A percentile compares a stretch with the other conserved stretches of the same genome.
Evolutionary conservation across 306 rosid genomes (phyloP).

Genomic region (Ormosia emarginata): DNA sequence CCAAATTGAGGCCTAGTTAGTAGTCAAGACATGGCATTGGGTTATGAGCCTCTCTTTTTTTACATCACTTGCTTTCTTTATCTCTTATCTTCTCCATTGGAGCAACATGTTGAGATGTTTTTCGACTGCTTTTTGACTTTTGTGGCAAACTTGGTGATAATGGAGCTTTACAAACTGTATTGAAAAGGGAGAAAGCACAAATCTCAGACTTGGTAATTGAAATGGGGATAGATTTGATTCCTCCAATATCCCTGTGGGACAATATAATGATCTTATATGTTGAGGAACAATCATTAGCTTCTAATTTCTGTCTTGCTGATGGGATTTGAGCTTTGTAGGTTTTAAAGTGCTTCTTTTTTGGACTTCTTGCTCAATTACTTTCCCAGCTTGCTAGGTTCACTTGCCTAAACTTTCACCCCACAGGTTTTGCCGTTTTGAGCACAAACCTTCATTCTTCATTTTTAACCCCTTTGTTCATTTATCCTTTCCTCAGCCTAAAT

Average conservation of each 20-base stretch:
- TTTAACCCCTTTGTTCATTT: not conserved
- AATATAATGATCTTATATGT: constrained; percentile 37
- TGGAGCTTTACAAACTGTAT: constrained; percentile 47
- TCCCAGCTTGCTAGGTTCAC: constrained; percentile 4
- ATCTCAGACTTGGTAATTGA: constrained; percentile 46
- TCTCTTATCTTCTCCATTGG: constrained; percentile 39
- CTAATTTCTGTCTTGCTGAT: constrained; percentile 25
- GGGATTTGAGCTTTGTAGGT: constrained; percentile 31
- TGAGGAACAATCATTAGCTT: constrained; percentile 45
- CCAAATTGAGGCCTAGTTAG: constrained; percentile 29
- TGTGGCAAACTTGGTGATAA: constrained; percentile 57
- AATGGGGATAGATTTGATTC: constrained; percentile 45
- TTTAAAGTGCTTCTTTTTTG: constrained; percentile 29
- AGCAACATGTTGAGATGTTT: constrained; percentile 52
- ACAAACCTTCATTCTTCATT: not conserved
- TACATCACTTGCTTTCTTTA: constrained; percentile 29
- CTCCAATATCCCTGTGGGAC: constrained; percentile 43
- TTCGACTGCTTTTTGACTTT: constrained; percentile 58
- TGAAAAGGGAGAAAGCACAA: constrained; percentile 39
- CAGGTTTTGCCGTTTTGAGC: not conserved
- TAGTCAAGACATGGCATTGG: constrained; percentile 38
- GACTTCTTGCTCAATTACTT: constrained; percentile 20
- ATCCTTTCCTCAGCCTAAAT: not conserved
- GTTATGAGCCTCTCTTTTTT: constrained; percentile 36
- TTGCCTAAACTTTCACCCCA: not conserved